Evolutionary conservation across 2,329 filamentous ascomycete species (phyloP), one percentile per base, ranked within the genome.

Genomic region (Colletotrichum sp.): DNA sequence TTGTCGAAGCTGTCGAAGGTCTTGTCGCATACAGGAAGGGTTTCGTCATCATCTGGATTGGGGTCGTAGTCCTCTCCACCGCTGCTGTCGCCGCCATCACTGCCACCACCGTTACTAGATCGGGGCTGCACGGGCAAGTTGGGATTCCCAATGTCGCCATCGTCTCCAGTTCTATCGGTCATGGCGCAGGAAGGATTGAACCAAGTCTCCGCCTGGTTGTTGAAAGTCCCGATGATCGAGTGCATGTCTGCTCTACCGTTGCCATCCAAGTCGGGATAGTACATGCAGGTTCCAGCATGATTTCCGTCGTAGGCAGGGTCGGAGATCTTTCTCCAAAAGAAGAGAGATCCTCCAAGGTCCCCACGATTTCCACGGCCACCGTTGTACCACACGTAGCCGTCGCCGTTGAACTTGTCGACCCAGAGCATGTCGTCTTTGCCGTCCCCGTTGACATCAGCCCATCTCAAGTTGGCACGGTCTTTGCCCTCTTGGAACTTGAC

Each of bases 391-490:
- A 84, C 80, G 2, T 32, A 68, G 1, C 78, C 80, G 30, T 83
- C 79, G 10, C 83, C 82, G 8, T 77, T 82, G 78, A 82, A 83
- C 77, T 85, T 84, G 67, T 87, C 80, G 26, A 82, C 74, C 79
- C 79, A 82, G 28, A 85, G 69, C 26, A 85, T 74, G 76, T 87
- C 85, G 21, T 79, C 82, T 8, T 64, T 76, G 18, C 83, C 83
- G 57, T 85, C 83, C 1, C 84, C 83, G 67, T 86, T 83, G 26
- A 86, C 82, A 76, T 87, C 86, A 6, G 82, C 83, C 48, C 79
- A 87, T 10, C 81, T 80, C 13, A 84, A 67, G 72, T 86, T 84
- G 15, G 84, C 83, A 1, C 84, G 82, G 64, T 86, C 84, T 15
- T 78, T 79, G 30, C 67, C 78, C 52, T 81, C 79, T 15, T 78